A percentile compares a stretch with the other conserved stretches of the same genome.
These are phyloP conservation scores for Rhodosporidiobolus odoratus DNA, from an alignment of 768 basidiomycete genomes.

Conservation along the genomic window DNA sequence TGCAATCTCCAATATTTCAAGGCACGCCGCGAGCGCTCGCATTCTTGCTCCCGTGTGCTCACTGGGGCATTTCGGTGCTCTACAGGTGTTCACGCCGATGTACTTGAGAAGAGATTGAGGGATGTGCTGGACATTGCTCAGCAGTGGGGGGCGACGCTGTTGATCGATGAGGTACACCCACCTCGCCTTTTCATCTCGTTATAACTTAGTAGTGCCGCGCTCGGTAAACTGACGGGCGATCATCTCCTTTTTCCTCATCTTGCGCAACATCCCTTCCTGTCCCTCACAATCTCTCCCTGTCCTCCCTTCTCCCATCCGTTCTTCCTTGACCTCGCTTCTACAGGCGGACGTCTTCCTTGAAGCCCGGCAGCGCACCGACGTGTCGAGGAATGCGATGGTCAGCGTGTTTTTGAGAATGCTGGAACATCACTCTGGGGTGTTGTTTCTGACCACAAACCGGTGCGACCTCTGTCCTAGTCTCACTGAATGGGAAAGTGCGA, in stretches of 20 bases:
- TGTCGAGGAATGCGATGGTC: constrained; percentile 67
- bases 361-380: constrained; percentile 60
- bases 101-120: constrained; percentile 51
- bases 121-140: constrained; percentile 46
- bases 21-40: no score
- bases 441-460: constrained; percentile 50
- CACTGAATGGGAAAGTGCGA: no score
- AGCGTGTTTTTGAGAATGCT: constrained; percentile 56
- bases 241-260: not conserved
- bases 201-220: no score
- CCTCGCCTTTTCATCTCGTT: no score
- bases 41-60: no score
- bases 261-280: not conserved
- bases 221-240: no score
- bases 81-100: constrained; percentile 52
- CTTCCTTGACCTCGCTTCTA: not conserved
- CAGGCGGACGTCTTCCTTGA: constrained; percentile 68
- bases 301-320: not conserved
- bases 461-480: no score
- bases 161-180: constrained; percentile 20
- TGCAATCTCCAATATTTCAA: no score
- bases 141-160: constrained; percentile 25
- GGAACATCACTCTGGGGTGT: constrained; percentile 48
- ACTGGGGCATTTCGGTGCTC: no score
- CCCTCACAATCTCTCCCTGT: constrained; percentile 38